These are phyloP conservation scores for Clarireedia paspali DNA, from an alignment of 2,329 filamentous ascomycete genomes.

Conservation along the genomic window DNA sequence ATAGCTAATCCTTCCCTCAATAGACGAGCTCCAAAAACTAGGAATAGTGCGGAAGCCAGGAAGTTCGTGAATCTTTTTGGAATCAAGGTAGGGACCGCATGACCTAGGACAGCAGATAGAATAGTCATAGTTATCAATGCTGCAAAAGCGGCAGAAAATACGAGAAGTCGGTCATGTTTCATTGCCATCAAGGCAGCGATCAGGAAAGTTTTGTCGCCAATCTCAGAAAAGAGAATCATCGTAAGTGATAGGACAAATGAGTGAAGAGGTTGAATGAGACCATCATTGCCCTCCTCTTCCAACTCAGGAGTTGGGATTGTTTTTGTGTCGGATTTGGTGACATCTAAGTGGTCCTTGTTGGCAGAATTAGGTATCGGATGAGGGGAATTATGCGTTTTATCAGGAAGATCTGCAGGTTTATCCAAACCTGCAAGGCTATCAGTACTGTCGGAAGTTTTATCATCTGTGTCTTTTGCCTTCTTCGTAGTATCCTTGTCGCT, in stretches of 20 bases:
- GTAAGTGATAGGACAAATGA: conserved; percentile 88
- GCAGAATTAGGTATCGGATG: conserved; percentile 60
- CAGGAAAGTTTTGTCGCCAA: conserved; percentile 97
- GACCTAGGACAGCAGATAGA: conserved; percentile 84
- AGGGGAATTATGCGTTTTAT: conserved; percentile 67
- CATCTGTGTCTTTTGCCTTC: conserved; percentile 31
- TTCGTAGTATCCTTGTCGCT: conserved; percentile 29
- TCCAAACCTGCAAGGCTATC: conserved; percentile 43
- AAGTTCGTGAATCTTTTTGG: conserved; percentile 88
- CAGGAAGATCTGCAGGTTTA: conserved; percentile 78
- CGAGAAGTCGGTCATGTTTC: conserved; percentile 88
- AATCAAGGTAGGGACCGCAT: conserved; percentile 83
- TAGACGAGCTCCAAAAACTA: conserved; percentile 81
- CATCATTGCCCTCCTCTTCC: conserved; percentile 41
- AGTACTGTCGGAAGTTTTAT: conserved; percentile 25
- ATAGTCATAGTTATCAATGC: conserved; percentile 93
- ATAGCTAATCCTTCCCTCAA: conserved; percentile 82
- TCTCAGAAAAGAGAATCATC: conserved; percentile 95
- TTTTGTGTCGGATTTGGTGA: conserved; percentile 36
- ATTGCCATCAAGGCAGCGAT: conserved; percentile 98
- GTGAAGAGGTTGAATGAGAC: conserved; percentile 72
- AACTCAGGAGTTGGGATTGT: conserved; percentile 28
- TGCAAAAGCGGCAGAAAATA: conserved; percentile 90
- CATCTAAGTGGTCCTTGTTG: conserved; percentile 56
- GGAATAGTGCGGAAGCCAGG: conserved; percentile 75